Conservation (phyloP, 257 asterid genomes). For the Gentiana straminea region DNA sequence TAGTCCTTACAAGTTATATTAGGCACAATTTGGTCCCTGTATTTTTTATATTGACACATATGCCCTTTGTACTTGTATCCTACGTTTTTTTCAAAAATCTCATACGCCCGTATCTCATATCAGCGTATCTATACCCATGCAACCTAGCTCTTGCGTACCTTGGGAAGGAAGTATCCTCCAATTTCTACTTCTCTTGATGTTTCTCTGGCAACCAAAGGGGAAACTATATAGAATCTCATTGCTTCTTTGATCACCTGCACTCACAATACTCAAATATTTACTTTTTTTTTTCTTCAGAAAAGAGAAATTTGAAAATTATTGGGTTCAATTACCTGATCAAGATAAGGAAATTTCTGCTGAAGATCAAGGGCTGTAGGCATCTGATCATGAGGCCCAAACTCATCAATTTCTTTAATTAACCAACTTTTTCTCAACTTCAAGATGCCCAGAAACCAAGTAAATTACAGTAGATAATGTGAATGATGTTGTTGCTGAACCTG, state of each 20-base stretch:
- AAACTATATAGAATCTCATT: slow-evolving; percentile 76
- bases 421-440: slow-evolving; percentile 56
- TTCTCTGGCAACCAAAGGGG: slow-evolving; percentile 93
- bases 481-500: slow-evolving; percentile 92
- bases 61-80: too few relatives aligned
- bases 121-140: too few relatives aligned
- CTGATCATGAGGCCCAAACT: slow-evolving; percentile 46
- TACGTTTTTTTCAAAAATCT: too few relatives aligned
- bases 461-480: slow-evolving; percentile 65
- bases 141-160: slow-evolving; percentile 28
- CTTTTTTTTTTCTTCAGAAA: too few relatives aligned
- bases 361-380: slow-evolving; percentile 71
- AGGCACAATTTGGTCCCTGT: too few relatives aligned
- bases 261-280: slow-evolving; percentile 1
- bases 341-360: slow-evolving; percentile 59
- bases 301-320: background rate
- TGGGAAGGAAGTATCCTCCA: slow-evolving; percentile 84
- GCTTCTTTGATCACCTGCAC: slow-evolving; percentile 88
- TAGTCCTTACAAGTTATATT: too few relatives aligned
- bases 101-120: too few relatives aligned
- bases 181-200: slow-evolving; percentile 60
- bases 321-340: slow-evolving; percentile 44
- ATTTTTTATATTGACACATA: too few relatives aligned
- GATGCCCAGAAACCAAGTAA: slow-evolving; percentile 65
- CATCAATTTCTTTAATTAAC: slow-evolving; percentile 52